These are phyloP conservation scores for Leccinum olivaceopallidum DNA, from an alignment of 768 basidiomycete species.

Conservation along the genomic window DNA sequence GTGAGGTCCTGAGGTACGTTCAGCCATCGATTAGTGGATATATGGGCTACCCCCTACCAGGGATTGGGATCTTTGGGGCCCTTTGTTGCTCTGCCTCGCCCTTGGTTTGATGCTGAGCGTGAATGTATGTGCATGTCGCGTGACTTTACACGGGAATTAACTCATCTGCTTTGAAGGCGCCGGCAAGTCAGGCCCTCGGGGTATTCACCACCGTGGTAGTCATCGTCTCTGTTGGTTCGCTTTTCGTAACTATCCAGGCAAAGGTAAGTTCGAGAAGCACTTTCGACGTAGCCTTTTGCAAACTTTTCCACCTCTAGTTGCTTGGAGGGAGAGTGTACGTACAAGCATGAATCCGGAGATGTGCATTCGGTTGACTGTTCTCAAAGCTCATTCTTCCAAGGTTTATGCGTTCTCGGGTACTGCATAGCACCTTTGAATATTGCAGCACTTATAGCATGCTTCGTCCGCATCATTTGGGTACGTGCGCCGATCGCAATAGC, in stretches of 20 bases:
- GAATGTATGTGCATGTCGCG: conserved; percentile 52
- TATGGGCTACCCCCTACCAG: conserved; percentile 39
- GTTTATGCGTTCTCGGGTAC: conserved; percentile 91
- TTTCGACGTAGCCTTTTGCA: not conserved
- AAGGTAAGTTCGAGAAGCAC: conserved; percentile 54
- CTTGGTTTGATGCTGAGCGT: conserved; percentile 85
- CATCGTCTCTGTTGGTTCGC: conserved; percentile 86
- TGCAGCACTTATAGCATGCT: conserved; percentile 84
- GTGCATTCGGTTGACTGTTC: conserved; percentile 1
- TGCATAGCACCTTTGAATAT: conserved; percentile 92
- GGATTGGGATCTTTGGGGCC: conserved; percentile 99
- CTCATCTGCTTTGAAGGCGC: conserved; percentile 56
- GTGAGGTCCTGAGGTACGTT: conserved; percentile 77
- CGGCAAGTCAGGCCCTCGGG: conserved; percentile 76
- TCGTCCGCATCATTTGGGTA: conserved; percentile 83
- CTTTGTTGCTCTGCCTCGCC: conserved; percentile 77
- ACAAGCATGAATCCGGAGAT: not conserved
- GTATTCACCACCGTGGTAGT: conserved; percentile 95
- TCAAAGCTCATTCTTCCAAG: conserved; percentile 90
- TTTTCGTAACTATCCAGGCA: conserved; percentile 93
- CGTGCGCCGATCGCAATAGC: conserved; percentile 82
- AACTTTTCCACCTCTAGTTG: conserved; percentile 44
- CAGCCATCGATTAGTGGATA: not conserved
- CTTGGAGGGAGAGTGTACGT: conserved; percentile 81
- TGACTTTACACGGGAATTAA: not conserved